Conservation (phyloP, 106 monocot species). For the Posidonia australis region DNA sequence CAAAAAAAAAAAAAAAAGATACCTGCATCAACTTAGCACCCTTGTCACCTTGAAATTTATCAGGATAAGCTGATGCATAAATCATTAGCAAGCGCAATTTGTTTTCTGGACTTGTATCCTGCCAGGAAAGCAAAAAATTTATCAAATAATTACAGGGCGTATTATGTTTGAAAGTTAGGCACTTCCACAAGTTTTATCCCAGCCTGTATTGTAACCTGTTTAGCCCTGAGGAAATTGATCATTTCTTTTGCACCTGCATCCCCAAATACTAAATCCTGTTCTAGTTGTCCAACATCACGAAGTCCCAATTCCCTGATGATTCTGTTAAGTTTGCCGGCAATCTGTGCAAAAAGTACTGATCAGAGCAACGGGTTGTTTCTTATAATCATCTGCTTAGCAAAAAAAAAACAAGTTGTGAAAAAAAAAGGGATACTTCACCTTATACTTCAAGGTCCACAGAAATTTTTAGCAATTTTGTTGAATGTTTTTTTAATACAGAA, state of each 20-base stretch:
- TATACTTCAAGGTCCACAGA: not conserved
- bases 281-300: conserved; percentile 80
- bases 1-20: not conserved
- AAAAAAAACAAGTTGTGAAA: not conserved
- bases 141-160: not conserved
- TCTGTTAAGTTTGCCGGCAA: conserved; percentile 93
- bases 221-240: conserved; percentile 77
- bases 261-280: conserved; percentile 98
- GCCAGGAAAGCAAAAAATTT: conserved; percentile 8
- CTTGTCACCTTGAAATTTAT: conserved; percentile 87
- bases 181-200: not conserved
- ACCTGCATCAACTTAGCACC: conserved; percentile 86
- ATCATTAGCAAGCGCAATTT: conserved; percentile 84
- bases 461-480: too few relatives aligned
- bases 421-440: not conserved
- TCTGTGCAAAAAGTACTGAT: conserved; percentile 33
- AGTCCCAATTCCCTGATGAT: conserved; percentile 71
- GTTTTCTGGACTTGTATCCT: conserved; percentile 67
- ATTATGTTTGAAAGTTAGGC: not conserved
- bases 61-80: conserved; percentile 65
- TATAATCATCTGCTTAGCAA: not conserved
- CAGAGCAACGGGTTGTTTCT: not conserved
- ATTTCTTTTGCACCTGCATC: conserved; percentile 95
- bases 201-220: conserved; percentile 37
- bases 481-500: too few relatives aligned